A percentile compares a stretch with the other conserved stretches of the same genome.
phyloP scores from a whole-genome alignment of 2,329 filamentous ascomycete genomes.

The Phialocephala subalpina region DNA sequence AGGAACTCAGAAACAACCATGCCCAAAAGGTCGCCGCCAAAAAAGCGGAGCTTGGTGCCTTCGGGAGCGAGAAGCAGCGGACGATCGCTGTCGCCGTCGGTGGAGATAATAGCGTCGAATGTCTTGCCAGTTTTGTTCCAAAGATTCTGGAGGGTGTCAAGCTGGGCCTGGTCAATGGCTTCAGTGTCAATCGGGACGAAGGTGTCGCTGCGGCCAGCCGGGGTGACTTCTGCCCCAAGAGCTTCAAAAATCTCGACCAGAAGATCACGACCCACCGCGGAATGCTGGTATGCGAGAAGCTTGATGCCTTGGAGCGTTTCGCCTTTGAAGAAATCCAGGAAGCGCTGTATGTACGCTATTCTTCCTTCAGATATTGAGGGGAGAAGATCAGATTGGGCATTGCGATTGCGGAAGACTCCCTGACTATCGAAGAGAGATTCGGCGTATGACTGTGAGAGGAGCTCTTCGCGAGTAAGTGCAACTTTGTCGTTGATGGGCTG shows the following conservation, averaged over 20 bases:
- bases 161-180: constrained; percentile 44
- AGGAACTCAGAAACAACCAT: constrained; percentile 46
- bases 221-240: constrained; percentile 42
- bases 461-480: constrained; percentile 36
- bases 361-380: constrained; percentile 34
- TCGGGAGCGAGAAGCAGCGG: constrained; percentile 43
- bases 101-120: constrained; percentile 45
- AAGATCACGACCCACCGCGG: constrained; percentile 46
- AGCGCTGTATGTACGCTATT: constrained; percentile 42
- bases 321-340: constrained; percentile 44
- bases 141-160: constrained; percentile 42
- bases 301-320: constrained; percentile 41
- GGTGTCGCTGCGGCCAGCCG: constrained; percentile 45
- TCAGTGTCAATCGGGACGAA: constrained; percentile 47
- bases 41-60: constrained; percentile 42
- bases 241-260: constrained; percentile 42
- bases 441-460: constrained; percentile 39
- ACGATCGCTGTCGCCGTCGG: constrained; percentile 46
- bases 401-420: constrained; percentile 38
- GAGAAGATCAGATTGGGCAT: constrained; percentile 27
- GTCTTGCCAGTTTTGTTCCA: constrained; percentile 36
- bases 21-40: constrained; percentile 44
- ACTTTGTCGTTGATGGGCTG: constrained; percentile 44
- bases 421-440: constrained; percentile 43
- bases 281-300: constrained; percentile 46